These are phyloP conservation scores for Excoecaria agallocha DNA, from an alignment of 345 rosid genomes.

Conservation along the genomic window DNA sequence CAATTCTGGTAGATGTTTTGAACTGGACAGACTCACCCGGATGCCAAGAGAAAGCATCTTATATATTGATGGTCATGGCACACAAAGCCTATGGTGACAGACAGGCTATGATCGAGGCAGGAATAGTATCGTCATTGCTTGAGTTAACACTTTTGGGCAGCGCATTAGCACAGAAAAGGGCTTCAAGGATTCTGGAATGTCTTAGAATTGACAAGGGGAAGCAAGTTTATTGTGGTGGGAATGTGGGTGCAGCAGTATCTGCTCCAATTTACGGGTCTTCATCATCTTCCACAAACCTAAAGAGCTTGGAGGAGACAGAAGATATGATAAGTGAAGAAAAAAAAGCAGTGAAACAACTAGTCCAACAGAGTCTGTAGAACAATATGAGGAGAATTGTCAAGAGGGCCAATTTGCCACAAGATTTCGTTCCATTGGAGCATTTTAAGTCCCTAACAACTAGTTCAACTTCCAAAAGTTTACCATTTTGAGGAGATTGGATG, in stretches of 20 bases:
- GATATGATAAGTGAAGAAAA: too few relatives aligned
- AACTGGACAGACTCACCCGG: slow-evolving; percentile 87
- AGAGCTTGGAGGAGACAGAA: slow-evolving; percentile 47
- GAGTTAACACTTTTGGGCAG: slow-evolving; percentile 89
- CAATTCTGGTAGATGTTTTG: slow-evolving; percentile 73
- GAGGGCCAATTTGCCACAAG: too few relatives aligned
- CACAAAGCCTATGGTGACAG: slow-evolving; percentile 81
- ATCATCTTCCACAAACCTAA: slow-evolving; percentile 37
- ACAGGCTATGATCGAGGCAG: slow-evolving; percentile 92
- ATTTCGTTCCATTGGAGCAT: too few relatives aligned
- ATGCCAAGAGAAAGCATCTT: slow-evolving; percentile 92
- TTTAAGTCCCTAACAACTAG: too few relatives aligned
- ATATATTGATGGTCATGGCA: slow-evolving; percentile 89
- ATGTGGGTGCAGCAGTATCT: slow-evolving; percentile 57
- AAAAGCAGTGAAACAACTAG: too few relatives aligned
- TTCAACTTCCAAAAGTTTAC: too few relatives aligned
- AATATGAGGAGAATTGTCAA: too few relatives aligned
- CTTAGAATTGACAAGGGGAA: slow-evolving; percentile 87
- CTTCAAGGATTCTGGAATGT: slow-evolving; percentile 81
- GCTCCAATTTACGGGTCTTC: slow-evolving; percentile 84
- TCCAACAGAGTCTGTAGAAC: too few relatives aligned
- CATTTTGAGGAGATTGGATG: too few relatives aligned
- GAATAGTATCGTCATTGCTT: slow-evolving; percentile 72
- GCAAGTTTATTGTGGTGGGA: slow-evolving; percentile 60
- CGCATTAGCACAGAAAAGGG: slow-evolving; percentile 90